These are phyloP conservation scores for Picea abies DNA, from an alignment of 83 land plant species.

Conservation along the genomic window DNA sequence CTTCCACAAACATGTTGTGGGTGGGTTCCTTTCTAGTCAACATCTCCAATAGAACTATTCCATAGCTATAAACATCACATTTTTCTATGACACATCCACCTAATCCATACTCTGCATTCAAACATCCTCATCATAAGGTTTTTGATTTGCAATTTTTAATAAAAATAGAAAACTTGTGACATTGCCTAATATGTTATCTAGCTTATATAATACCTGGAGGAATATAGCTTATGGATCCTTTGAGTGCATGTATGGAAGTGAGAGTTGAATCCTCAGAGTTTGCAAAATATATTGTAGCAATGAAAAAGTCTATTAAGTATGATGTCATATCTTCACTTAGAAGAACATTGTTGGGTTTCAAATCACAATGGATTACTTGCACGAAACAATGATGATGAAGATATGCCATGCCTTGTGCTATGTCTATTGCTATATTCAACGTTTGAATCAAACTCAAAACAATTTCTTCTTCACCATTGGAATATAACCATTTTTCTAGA, in stretches of 20 bases:
- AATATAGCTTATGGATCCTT: background rate
- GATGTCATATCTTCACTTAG: background rate
- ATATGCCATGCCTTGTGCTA: background rate
- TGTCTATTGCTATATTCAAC: background rate
- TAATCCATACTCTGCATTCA: background rate
- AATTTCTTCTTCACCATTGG: background rate
- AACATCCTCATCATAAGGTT: too few relatives aligned
- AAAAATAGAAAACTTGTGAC: background rate
- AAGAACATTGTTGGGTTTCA: background rate
- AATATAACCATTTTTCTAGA: background rate
- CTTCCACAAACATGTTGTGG: background rate
- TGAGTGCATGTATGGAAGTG: background rate
- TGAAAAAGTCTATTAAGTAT: background rate
- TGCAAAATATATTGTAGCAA: background rate
- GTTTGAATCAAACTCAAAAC: background rate
- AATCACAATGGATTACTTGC: background rate
- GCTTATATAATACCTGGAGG: background rate
- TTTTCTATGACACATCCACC: background rate
- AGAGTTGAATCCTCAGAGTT: background rate
- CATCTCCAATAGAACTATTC: background rate
- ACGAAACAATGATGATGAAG: background rate
- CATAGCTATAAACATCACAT: background rate
- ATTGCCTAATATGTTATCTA: background rate
- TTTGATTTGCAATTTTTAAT: background rate
- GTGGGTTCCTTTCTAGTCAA: background rate